Evolutionary conservation across 2,329 filamentous ascomycete species (phyloP), one percentile per base, ranked within the genome.

Genomic region (Stemphylium vesicarium): DNA sequence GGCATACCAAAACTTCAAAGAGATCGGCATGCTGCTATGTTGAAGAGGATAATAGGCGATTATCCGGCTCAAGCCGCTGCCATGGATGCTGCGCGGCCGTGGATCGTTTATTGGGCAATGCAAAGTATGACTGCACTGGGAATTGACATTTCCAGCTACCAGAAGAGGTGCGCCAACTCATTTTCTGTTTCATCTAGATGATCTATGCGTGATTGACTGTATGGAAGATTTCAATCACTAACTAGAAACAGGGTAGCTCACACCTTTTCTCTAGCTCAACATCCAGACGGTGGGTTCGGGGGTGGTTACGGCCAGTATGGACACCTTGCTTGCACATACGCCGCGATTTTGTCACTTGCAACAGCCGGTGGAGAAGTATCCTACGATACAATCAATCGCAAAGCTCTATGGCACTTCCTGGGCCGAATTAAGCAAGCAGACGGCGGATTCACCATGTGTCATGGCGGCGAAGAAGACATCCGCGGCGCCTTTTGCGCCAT

Each of bases 71-170:
- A 79, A 3, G 96, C 89, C 75, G 86, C 88, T 47, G 83, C 82
- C 43, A 85, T 92, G 63, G 95, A 99, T 80, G 89, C 95, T 29
- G 93, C 90, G 71, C 83, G 94, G 50, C 93, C 95, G 9, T 99
- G 95, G 95, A 85, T 96, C 69, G 83, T 96, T 61, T 98, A 97
- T 79, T 99, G 95, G 95, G 90, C 85, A 48, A 80, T 98, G 49
- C 85, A 88, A 31, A 92, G 85, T 2, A 80, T 99, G 61, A 81
- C 84, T 22, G 81, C 93, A 31, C 79, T 99, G 44, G 92, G 91
- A 42, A 86, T 92, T 70, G 91, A 96, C 72, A 76, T 85, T 35
- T 80, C 78, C 7, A 68, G 73, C 50, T 94, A 91, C 75, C 85
- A 88, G 51, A 79, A 89, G 61, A 82, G 84, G 77, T 85, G 79